Base-by-base conservation (phyloP, 495 filamentous ascomycete species). In the Sporormia fimetaria region DNA sequence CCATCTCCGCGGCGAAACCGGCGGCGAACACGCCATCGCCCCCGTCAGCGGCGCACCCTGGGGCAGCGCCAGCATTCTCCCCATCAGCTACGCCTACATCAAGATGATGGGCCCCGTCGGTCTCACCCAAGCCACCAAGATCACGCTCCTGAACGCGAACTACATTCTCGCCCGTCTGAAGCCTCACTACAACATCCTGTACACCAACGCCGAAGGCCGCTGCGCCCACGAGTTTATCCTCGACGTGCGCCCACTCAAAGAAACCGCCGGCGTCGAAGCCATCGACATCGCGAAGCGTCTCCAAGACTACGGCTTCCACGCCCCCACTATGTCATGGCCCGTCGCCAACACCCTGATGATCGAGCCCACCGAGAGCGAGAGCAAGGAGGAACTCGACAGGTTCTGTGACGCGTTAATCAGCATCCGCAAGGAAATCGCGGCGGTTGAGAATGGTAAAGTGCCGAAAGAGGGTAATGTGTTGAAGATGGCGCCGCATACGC, bases 201-300 rank as follows among this genome's bases (percentile, higher is more conserved):
- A 96, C 67, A 92, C 87, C 42, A 96, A 96, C 61, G 68, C 70
- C 24, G 72, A 82, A 38, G 81, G 79, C 21, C 81, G 88, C 36
- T 98, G 90, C 52, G 90, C 90, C 0, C 90, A 98, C 68, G 90
- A 98, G 67, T 98, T 98, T 67, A 98, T 98, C 60, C 79, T 98
- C 32, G 90, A 98, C 49, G 75, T 80, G 17, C 83, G 90, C 33
- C 58, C 52, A 18, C 94, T 96, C 70, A 83, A 85, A 57, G 84
- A 93, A 15, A 76, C 74, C 21, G 73, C 80, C 36, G 84, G 83
- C 9, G 68, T 98, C 56, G 88, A 96, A 66, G 90, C 87, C 28
- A 93, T 95, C 56, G 90, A 98, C 54, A 81, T 98, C 42, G 90
- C 90, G 52, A 98, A 98, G 69, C 85, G 90, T 43, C 76, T 98